These are phyloP conservation scores for Boletus pseudopeckii DNA, from an alignment of 768 basidiomycete species.

Conservation along the genomic window DNA sequence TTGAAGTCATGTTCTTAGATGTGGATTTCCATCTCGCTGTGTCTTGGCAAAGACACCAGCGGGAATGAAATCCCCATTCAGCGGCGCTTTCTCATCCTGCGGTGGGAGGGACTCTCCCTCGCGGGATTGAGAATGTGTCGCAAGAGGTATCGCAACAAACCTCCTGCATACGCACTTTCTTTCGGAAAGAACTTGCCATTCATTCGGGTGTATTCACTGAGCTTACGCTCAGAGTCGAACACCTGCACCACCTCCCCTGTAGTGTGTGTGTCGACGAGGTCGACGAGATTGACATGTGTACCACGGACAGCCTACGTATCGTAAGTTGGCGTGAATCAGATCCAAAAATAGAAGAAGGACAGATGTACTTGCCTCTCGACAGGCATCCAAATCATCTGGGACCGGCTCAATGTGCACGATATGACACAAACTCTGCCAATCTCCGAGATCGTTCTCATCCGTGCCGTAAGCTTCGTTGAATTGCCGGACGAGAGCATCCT, in stretches of 20 bases:
- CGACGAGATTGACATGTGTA: conserved; percentile 14
- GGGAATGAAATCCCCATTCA: conserved; percentile 12
- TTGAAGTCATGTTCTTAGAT: background rate
- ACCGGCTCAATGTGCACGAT: conserved; percentile 2
- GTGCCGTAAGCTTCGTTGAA: conserved; percentile 18
- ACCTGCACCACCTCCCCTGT: background rate
- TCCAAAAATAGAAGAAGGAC: too few species aligned
- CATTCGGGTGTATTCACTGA: conserved; percentile 5
- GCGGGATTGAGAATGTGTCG: conserved; percentile 12
- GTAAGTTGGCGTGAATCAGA: background rate
- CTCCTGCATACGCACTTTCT: conserved; percentile 15
- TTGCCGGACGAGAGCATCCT: conserved; percentile 9
- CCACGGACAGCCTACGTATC: background rate
- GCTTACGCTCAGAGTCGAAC: conserved; percentile 6
- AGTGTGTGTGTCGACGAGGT: conserved; percentile 12
- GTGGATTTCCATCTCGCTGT: background rate
- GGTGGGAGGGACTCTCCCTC: background rate
- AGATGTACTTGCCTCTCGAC: conserved; percentile 10
- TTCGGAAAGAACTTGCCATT: conserved; percentile 15
- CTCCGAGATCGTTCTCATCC: background rate
- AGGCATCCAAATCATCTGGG: conserved; percentile 2
- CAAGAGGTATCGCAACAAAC: conserved; percentile 11
- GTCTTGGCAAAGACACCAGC: background rate
- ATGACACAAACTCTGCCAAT: conserved; percentile 12
- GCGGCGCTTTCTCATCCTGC: conserved; percentile 4